These are phyloP conservation scores for Gilbertella persicaria DNA, from an alignment of 371 early-diverging fungal species.

Conservation along the genomic window DNA sequence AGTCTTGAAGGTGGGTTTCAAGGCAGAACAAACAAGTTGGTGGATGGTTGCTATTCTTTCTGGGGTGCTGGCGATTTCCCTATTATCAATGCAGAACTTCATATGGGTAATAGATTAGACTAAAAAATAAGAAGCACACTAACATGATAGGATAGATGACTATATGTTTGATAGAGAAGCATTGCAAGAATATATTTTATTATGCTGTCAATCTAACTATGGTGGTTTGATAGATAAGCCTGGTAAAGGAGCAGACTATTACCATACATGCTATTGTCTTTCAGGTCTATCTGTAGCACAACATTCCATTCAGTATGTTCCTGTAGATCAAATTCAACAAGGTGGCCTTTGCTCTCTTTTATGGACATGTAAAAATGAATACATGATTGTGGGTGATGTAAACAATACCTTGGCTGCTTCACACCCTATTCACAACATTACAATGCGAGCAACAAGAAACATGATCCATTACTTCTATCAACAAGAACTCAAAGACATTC, in stretches of 20 bases:
- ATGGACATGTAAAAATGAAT: constrained; percentile 42
- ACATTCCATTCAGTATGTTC: constrained; percentile 42
- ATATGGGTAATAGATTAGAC: neutral
- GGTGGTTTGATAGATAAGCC: constrained; percentile 96
- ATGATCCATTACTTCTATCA: constrained; percentile 52
- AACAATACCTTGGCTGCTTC: constrained; percentile 57
- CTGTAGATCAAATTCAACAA: constrained; percentile 10
- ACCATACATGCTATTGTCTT: constrained; percentile 95
- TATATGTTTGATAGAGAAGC: constrained; percentile 69
- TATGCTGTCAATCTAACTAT: constrained; percentile 77
- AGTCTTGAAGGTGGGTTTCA: constrained; percentile 93
- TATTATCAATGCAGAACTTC: constrained; percentile 57
- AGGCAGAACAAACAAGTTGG: constrained; percentile 96
- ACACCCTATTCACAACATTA: constrained; percentile 66
- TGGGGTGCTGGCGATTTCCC: constrained; percentile 94
- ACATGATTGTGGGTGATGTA: constrained; percentile 51
- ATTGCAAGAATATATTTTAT: constrained; percentile 84
- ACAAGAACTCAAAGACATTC: constrained; percentile 14
- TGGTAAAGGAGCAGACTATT: constrained; percentile 80
- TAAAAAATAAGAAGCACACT: neutral
- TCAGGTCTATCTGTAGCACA: constrained; percentile 80
- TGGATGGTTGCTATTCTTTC: constrained; percentile 97
- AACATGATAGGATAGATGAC: constrained; percentile 15
- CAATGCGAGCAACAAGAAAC: constrained; percentile 32
- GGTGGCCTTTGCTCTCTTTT: constrained; percentile 39